Conservation (phyloP, 176 grass and related monocot species). For the Carex scoparia region DNA sequence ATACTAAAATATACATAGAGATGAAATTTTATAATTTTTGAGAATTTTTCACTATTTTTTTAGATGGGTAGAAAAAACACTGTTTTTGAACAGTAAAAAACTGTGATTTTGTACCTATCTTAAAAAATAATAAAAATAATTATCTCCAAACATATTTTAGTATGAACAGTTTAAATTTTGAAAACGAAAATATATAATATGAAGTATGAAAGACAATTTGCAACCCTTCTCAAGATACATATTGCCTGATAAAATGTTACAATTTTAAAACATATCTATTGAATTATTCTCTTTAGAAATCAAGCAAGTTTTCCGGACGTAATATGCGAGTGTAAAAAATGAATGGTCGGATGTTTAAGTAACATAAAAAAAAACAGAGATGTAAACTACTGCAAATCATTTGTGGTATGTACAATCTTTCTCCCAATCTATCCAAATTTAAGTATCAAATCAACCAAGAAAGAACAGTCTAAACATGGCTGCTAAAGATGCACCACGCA, state of each 20-base stretch:
- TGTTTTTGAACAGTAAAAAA: no score
- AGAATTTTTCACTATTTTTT: no score
- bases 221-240: background rate
- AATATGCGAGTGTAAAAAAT: background rate
- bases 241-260: background rate
- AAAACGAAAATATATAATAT: no score
- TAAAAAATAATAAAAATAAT: no score
- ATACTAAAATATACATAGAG: no score
- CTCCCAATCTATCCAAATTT: constrained; percentile 14
- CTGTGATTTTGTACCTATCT: no score
- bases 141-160: no score
- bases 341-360: background rate
- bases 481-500: background rate
- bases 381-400: background rate
- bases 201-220: no score
- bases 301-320: background rate
- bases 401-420: constrained; percentile 10
- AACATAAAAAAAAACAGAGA: background rate
- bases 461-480: background rate
- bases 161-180: no score
- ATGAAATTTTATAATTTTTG: no score
- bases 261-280: background rate
- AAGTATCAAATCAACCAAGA: constrained; percentile 11
- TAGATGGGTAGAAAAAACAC: no score
- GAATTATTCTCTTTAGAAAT: background rate